Conservation (phyloP, 805 yeast species). For the Candida patagonica region DNA sequence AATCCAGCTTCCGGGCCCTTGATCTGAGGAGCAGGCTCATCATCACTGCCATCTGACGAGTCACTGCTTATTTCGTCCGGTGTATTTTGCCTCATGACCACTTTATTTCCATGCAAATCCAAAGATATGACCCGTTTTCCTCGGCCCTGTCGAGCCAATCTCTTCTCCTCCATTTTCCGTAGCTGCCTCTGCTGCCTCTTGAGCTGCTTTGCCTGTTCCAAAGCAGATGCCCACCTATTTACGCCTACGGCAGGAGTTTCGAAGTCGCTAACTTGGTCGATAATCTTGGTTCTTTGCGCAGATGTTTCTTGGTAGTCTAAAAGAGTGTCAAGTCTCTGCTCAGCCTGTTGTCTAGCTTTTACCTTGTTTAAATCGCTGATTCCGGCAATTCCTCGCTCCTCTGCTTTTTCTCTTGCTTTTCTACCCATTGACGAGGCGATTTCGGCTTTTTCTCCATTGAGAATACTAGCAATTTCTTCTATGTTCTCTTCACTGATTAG, state of each 20-base stretch:
- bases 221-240: constrained; percentile 72
- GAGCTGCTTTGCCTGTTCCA: constrained; percentile 79
- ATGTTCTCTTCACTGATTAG: constrained; percentile 58
- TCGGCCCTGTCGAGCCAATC: constrained; percentile 55
- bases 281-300: constrained; percentile 82
- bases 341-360: constrained; percentile 59
- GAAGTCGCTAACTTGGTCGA: constrained; percentile 87
- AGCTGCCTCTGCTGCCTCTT: constrained; percentile 75
- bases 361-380: constrained; percentile 18
- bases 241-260: constrained; percentile 49
- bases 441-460: constrained; percentile 44
- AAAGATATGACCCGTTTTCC: constrained; percentile 70
- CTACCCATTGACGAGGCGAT: constrained; percentile 27
- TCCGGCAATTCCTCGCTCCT: constrained; percentile 21
- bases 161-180: constrained; percentile 52
- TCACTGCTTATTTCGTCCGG: constrained; percentile 7
- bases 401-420: constrained; percentile 31
- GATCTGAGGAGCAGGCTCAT: constrained; percentile 2
- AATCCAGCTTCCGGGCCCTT: constrained; percentile 2
- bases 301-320: constrained; percentile 77
- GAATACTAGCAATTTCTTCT: constrained; percentile 43
- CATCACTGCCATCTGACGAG: constrained; percentile 11
- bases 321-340: constrained; percentile 61
- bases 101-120: constrained; percentile 74
- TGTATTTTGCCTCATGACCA: constrained; percentile 23